Evolutionary conservation across 2,329 filamentous ascomycete species (phyloP).

Genomic region (Pestalotiopsis sp.): DNA sequence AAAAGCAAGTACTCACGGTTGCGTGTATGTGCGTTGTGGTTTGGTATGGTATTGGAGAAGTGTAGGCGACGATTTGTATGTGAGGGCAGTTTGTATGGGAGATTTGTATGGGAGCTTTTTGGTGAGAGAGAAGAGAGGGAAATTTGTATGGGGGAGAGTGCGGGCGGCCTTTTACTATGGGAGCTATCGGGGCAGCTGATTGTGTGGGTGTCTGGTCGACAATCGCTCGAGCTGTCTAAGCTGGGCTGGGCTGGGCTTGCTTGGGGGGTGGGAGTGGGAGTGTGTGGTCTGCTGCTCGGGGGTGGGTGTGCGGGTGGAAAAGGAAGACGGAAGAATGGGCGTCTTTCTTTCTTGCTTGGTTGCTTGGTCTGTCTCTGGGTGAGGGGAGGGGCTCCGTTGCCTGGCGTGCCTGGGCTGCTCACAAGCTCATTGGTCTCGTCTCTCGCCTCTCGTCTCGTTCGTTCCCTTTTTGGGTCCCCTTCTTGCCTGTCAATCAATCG

Average conservation of each 20-base stretch:
- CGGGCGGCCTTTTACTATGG: slow-evolving; percentile 68
- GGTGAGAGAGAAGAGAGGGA: slow-evolving; percentile 63
- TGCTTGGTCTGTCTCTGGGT: too few species aligned
- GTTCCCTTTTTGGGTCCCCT: background rate
- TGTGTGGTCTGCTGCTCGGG: background rate
- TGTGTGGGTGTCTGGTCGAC: slow-evolving; percentile 41
- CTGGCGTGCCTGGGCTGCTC: background rate
- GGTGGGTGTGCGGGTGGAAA: background rate
- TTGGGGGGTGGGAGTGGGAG: background rate
- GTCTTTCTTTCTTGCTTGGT: too few species aligned
- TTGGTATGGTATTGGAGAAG: slow-evolving; percentile 32
- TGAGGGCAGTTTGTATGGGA: slow-evolving; percentile 52
- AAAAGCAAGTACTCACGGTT: slow-evolving; percentile 56
- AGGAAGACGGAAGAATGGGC: background rate
- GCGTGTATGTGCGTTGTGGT: slow-evolving; percentile 43
- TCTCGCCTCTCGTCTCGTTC: background rate
- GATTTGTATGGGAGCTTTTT: slow-evolving; percentile 59
- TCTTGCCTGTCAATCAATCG: background rate
- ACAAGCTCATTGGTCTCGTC: background rate
- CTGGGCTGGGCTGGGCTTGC: background rate
- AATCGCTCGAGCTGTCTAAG: slow-evolving; percentile 13
- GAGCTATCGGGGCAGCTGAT: slow-evolving; percentile 52
- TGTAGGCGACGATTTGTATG: slow-evolving; percentile 22
- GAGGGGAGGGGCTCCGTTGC: background rate
- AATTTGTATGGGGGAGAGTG: slow-evolving; percentile 56